Percentiles rank a stretch among this genome's conserved stretches.
Conservation (phyloP, 2,329 filamentous ascomycete species). For the Penicillium sp. region DNA sequence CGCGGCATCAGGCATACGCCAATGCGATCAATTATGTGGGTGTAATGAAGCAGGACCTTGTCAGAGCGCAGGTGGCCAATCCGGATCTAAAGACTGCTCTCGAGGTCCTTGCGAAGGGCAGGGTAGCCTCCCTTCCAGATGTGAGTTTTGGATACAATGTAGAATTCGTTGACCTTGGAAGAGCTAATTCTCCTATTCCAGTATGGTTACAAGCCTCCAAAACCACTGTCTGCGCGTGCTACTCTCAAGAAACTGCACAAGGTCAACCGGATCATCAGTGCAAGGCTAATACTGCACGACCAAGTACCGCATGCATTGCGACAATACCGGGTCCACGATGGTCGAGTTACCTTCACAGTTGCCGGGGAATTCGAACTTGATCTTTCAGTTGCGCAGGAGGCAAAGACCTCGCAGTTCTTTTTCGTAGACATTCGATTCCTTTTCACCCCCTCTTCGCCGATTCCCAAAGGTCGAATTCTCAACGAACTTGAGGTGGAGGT, state of each 20-base stretch:
- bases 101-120: slow-evolving; percentile 77
- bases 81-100: slow-evolving; percentile 90
- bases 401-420: slow-evolving; percentile 81
- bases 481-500: slow-evolving; percentile 68
- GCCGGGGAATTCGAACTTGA: slow-evolving; percentile 88
- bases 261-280: slow-evolving; percentile 78
- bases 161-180: neutral
- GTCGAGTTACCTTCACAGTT: slow-evolving; percentile 87
- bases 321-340: slow-evolving; percentile 76
- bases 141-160: slow-evolving; percentile 50
- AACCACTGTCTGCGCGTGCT: slow-evolving; percentile 69
- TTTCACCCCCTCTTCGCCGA: slow-evolving; percentile 69
- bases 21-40: slow-evolving; percentile 64
- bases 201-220: slow-evolving; percentile 75
- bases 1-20: slow-evolving; percentile 63
- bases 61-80: slow-evolving; percentile 74
- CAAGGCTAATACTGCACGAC: slow-evolving; percentile 83
- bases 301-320: slow-evolving; percentile 76
- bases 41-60: slow-evolving; percentile 72
- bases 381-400: slow-evolving; percentile 84
- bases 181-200: slow-evolving; percentile 37
- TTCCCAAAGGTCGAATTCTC: slow-evolving; percentile 64
- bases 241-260: slow-evolving; percentile 74
- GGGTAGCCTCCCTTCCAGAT: slow-evolving; percentile 76
- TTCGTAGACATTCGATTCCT: slow-evolving; percentile 89